Conservation (phyloP, 2,329 filamentous ascomycete genomes). For the Alternaria burnsii region DNA sequence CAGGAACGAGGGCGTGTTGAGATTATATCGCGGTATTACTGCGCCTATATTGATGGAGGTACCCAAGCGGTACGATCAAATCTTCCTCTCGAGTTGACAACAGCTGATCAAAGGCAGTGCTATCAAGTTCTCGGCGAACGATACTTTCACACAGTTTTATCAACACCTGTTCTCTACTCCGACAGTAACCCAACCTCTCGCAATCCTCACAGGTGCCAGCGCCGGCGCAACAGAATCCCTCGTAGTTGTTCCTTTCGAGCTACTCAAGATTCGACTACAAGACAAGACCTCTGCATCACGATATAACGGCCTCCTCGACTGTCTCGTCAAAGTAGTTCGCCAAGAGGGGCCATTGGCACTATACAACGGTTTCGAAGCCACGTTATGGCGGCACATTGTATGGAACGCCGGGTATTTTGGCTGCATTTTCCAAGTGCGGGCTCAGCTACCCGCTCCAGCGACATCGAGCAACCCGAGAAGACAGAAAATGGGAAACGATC, state of each 20-base stretch:
- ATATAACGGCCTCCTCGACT: slow-evolving; percentile 40
- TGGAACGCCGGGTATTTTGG: slow-evolving; percentile 48
- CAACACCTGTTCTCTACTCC: slow-evolving; percentile 33
- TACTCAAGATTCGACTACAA: slow-evolving; percentile 42
- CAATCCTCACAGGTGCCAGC: slow-evolving; percentile 40
- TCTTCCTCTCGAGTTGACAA: background rate
- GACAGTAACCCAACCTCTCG: slow-evolving; percentile 35
- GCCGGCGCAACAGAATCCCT: slow-evolving; percentile 42
- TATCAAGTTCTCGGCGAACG: slow-evolving; percentile 46
- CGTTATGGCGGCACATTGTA: slow-evolving; percentile 43
- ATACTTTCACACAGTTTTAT: slow-evolving; percentile 38
- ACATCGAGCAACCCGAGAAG: slow-evolving; percentile 23
- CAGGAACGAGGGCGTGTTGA: slow-evolving; percentile 32
- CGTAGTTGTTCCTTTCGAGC: slow-evolving; percentile 44
- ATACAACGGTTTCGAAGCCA: slow-evolving; percentile 45
- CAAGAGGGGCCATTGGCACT: slow-evolving; percentile 38
- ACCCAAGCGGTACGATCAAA: slow-evolving; percentile 30
- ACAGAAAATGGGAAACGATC: slow-evolving; percentile 41
- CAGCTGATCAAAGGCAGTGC: slow-evolving; percentile 21
- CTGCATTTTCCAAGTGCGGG: slow-evolving; percentile 43
- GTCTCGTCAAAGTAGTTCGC: slow-evolving; percentile 36
- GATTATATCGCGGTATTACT: slow-evolving; percentile 42
- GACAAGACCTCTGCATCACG: slow-evolving; percentile 39
- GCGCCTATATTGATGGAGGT: slow-evolving; percentile 46
- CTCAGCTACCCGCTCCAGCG: slow-evolving; percentile 29